Base-by-base conservation (phyloP, 192 early-diverging fungal species). In the Gaertneriomyces sp. region DNA sequence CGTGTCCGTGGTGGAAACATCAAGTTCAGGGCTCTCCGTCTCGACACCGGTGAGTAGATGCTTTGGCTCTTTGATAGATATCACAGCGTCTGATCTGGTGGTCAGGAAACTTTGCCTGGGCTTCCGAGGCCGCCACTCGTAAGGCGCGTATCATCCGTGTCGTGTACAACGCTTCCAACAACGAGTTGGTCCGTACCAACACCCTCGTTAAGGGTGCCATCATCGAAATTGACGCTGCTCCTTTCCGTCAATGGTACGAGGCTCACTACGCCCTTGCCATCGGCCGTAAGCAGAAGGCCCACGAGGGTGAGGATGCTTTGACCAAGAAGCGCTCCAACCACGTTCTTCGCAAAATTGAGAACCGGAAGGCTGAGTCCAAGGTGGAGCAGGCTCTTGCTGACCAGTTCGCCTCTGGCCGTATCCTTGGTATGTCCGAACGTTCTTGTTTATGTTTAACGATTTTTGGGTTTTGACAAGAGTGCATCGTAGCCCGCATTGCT, bases 221-320 rank as follows among this genome's bases (percentile, higher is more conserved):
- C 66, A 87, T 98, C 64, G 93, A 98, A 79, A 90, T 98, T 68
- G 96, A 98, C 82, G 96, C 95, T 64, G 92, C 94, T 64, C 96
- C 96, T 60, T 98, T 98, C 93, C 90, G 95, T 73, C 95, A 98
- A 79, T 98, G 95, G 95, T 98, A 93, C 84, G 96, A 98, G 82
- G 80, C 90, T 70, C 94, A 96, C 89, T 98, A 96, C 79, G 96
- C 90, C 68, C 68, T 83, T 71, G 73, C 88, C 59, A 79, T 98
- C 53, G 93, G 95, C 83, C 89, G 90, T 75, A 90, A 88, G 85
- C 85, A 76, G 64, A 88, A 85, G 78, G 73, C 45, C 11, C 38
- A n/a, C 19, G 53, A 45, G 25, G 41, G 66, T 62, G 74, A 79
- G 53, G 80, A 91, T 52, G 87, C 84, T 68, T 60, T 84, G 40